Conservation (phyloP, 306 rosid species). For the Sphenostylis stenocarpa region DNA sequence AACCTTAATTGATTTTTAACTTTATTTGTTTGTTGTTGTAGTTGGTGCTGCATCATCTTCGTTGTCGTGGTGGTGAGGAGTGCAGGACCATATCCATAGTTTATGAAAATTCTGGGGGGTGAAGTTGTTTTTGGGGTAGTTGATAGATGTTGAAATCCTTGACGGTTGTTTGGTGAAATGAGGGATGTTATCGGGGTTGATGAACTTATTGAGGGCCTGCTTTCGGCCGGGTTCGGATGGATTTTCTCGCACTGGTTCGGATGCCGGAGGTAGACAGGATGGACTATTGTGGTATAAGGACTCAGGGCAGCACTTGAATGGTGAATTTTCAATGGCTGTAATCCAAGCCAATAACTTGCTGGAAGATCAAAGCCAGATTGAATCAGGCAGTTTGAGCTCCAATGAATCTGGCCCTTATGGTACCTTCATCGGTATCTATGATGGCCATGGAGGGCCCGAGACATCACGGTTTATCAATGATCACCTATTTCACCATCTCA, state of each 20-base stretch:
- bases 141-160: constrained; percentile 69
- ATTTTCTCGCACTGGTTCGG: constrained; percentile 39
- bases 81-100: constrained; percentile 32
- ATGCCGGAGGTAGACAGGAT: constrained; percentile 62
- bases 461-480: constrained; percentile 60
- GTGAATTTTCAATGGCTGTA: constrained; percentile 76
- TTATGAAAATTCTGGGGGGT: constrained; percentile 37
- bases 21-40: constrained; percentile 41
- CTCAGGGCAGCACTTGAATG: constrained; percentile 58
- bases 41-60: constrained; percentile 43
- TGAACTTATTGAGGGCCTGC: constrained; percentile 66
- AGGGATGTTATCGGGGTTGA: constrained; percentile 75
- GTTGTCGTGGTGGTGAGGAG: constrained; percentile 37
- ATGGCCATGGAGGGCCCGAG: constrained; percentile 79
- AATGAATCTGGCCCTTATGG: constrained; percentile 63
- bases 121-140: constrained; percentile 31
- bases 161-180: constrained; percentile 65
- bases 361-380: constrained; percentile 75
- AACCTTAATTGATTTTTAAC: constrained; percentile 28
- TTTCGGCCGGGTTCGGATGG: constrained; percentile 61
- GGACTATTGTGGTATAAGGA: constrained; percentile 75
- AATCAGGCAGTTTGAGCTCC: constrained; percentile 61
- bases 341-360: constrained; percentile 73
- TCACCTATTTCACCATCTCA: constrained; percentile 66
- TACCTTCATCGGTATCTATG: constrained; percentile 64